A percentile compares a stretch with the other conserved stretches of the same genome.
phyloP scores from a whole-genome alignment of 2,329 filamentous ascomycete species.

The Dothideomycetes sp. region DNA sequence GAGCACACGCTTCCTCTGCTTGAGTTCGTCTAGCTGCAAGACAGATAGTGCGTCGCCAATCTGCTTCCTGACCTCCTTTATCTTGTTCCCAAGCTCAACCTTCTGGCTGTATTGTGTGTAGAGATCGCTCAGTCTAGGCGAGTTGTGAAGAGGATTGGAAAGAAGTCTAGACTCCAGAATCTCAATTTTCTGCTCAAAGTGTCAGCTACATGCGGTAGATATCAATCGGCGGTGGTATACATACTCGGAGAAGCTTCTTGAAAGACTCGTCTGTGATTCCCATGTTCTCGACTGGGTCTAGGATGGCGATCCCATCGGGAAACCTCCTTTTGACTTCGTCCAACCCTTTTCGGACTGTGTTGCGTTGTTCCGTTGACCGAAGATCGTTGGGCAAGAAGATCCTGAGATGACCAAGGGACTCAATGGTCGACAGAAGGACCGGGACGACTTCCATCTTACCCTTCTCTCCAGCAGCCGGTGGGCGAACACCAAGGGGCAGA shows the following conservation, averaged over 20 bases:
- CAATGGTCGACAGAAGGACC: slow-evolving; percentile 74
- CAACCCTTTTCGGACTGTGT: slow-evolving; percentile 55
- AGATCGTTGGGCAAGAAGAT: slow-evolving; percentile 75
- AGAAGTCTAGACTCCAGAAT: slow-evolving; percentile 84
- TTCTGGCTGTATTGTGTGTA: slow-evolving; percentile 84
- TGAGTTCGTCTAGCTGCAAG: slow-evolving; percentile 89
- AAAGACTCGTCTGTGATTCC: slow-evolving; percentile 83
- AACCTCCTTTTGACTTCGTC: slow-evolving; percentile 78
- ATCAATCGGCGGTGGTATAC: slow-evolving; percentile 13
- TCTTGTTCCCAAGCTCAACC: slow-evolving; percentile 61
- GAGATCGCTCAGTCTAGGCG: slow-evolving; percentile 68
- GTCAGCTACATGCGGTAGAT: no score
- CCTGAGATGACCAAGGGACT: slow-evolving; percentile 72
- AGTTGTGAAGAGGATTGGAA: slow-evolving; percentile 83
- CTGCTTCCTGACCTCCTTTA: slow-evolving; percentile 79
- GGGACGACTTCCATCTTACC: slow-evolving; percentile 74
- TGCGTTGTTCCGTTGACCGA: slow-evolving; percentile 55
- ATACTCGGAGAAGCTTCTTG: slow-evolving; percentile 68
- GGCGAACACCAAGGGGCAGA: slow-evolving; percentile 50
- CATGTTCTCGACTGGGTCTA: slow-evolving; percentile 97
- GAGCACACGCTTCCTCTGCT: slow-evolving; percentile 88
- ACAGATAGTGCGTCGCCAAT: slow-evolving; percentile 79
- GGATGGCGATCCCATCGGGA: slow-evolving; percentile 76
- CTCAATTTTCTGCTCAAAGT: slow-evolving; percentile 67
- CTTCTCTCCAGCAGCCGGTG: slow-evolving; percentile 51